Percentiles rank a stretch among this genome's conserved stretches.
These are phyloP conservation scores for Syncephalastrum monosporum DNA, from an alignment of 371 early-diverging fungal genomes.

Conservation along the genomic window DNA sequence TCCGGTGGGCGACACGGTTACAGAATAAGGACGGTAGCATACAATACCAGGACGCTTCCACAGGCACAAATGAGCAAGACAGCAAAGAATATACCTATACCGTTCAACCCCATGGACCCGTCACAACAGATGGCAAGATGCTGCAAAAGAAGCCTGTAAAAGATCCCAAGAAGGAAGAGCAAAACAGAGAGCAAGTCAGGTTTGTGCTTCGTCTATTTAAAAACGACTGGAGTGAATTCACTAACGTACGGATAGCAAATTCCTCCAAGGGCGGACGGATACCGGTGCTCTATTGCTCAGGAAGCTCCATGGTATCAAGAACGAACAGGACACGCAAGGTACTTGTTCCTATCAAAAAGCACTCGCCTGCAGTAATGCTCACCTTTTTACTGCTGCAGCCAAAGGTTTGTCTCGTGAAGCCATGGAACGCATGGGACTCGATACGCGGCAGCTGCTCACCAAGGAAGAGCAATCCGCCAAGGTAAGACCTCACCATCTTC, in stretches of 20 bases:
- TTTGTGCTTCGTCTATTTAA: neutral
- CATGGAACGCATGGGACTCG: conserved; percentile 33
- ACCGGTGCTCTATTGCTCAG: conserved; percentile 43
- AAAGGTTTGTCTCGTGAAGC: conserved; percentile 33
- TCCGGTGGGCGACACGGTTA: conserved; percentile 28
- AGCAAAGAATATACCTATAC: conserved; percentile 27
- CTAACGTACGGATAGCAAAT: conserved; percentile 21
- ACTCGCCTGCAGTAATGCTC: too few species aligned
- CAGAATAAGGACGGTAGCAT: too few species aligned
- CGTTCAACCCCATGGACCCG: conserved; percentile 23
- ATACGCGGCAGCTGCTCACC: conserved; percentile 16
- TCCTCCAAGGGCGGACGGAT: conserved; percentile 34
- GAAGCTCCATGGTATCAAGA: conserved; percentile 34
- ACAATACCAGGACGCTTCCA: too few species aligned
- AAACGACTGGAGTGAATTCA: too few species aligned
- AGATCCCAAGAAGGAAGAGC: conserved; percentile 11
- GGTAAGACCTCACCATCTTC: conserved; percentile 15
- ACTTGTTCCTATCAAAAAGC: too few species aligned
- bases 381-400: conserved; percentile 1
- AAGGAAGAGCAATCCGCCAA: conserved; percentile 34
- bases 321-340: conserved; percentile 10
- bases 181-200: conserved; percentile 8
- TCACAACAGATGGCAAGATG: conserved; percentile 24
- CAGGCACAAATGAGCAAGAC: neutral
- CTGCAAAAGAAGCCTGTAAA: neutral